Evolutionary conservation across 163 green algal genomes (phyloP).

Genomic region (Scenedesmus sp.): DNA sequence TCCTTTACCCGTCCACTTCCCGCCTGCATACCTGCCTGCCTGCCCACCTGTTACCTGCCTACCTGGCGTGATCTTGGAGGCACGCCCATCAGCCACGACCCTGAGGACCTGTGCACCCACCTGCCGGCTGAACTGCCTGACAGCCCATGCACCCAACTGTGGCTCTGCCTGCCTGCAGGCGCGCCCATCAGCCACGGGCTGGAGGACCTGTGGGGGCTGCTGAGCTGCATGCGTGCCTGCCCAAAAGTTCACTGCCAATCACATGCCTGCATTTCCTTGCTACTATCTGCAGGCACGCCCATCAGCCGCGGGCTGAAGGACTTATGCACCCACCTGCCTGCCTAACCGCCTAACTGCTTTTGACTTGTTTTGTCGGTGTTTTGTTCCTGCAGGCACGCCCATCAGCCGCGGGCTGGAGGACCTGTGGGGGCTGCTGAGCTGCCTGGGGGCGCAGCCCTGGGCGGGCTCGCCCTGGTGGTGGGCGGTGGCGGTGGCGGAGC

Average conservation of each 20-base stretch:
- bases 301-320: no score
- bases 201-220: constrained; percentile 86
- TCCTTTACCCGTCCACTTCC: no score
- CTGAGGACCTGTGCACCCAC: no score
- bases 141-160: neutral
- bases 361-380: no score
- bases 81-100: no score
- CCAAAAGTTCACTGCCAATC: no score
- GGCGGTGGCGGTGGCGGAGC: neutral
- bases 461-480: constrained; percentile 14
- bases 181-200: constrained; percentile 82
- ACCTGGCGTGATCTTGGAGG: no score
- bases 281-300: no score
- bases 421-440: constrained; percentile 83
- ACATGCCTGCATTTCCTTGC: no score
- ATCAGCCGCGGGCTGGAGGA: constrained; percentile 83
- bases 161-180: constrained; percentile 53
- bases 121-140: neutral
- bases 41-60: no score
- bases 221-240: constrained; percentile 75
- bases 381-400: constrained; percentile 74
- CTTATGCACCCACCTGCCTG: neutral
- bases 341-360: neutral
- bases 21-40: constrained; percentile 69
- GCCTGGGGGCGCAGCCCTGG: constrained; percentile 70